Evolutionary conservation across 78 protist species (phyloP), one percentile per base, ranked within the genome.

Genomic region (Dictyostelium intermedium): DNA sequence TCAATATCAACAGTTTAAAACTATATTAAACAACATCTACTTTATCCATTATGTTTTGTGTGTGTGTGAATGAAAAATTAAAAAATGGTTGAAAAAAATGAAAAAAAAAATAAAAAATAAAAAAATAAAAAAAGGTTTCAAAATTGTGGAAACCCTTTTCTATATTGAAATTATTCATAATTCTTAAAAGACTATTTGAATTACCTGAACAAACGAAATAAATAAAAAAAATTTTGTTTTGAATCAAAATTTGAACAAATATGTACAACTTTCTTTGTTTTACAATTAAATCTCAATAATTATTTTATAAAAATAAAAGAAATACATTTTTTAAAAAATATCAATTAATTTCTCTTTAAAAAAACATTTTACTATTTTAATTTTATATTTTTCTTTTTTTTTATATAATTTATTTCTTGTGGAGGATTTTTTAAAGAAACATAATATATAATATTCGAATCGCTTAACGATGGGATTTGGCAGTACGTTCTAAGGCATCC

Each of bases 401-500:
- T 56, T 56, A 56, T 56, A 56, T 56, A 56, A 23, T 56, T 56
- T 56, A 56, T 56, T 56, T 56, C 66, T 56, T 56, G 66, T 20
- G 66, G 66, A 14, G 66, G 66, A 23, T 2, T 56, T 56, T 56
- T 56, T 0, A 56, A 56, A 56, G 66, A 56, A 56, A 56, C 27
- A 56, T 16, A 20, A 53, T 56, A 66, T 66, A 66, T 66, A 61
- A 61, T n/a, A 66, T 27, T 27, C 35, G 74, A 66, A 23, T 11
- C 74, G 50, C 41, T 77, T 77, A 77, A 41, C 82, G 50, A 34
- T 77, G 82, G 11, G 82, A 77, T 77, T 77, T 77, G 82, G 82
- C 82, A 13, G 82, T 77, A 77, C 82, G 82, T 77, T 77, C 82
- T 35, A 77, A 41, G n/a, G 82, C 87, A 66, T 56, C 87, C 23